Evolutionary conservation across 1,284 basidiomycete species (phyloP).

Genomic region (Mycena citricolor): DNA sequence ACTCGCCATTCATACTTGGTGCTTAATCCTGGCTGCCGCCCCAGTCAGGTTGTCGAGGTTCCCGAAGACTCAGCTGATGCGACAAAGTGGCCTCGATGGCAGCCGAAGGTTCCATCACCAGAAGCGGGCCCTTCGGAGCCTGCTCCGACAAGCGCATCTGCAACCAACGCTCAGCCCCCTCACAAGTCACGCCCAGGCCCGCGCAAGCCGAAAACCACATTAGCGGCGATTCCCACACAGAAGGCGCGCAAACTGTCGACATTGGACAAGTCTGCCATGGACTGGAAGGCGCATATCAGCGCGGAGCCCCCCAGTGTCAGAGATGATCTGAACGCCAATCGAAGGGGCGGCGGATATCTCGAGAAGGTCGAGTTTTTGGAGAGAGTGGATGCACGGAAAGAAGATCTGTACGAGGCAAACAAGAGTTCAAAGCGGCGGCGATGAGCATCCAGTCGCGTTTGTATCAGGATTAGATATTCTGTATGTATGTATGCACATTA

Average conservation of each 20-base stretch:
- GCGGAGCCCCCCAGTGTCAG: slow-evolving; percentile 44
- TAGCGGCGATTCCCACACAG: slow-evolving; percentile 48
- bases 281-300: slow-evolving; percentile 72
- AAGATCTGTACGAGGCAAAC: slow-evolving; percentile 57
- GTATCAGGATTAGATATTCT: too few relatives aligned
- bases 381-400: slow-evolving; percentile 69
- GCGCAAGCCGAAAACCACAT: slow-evolving; percentile 58
- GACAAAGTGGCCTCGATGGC: slow-evolving; percentile 66
- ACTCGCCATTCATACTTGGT: background rate
- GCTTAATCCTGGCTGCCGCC: slow-evolving; percentile 18
- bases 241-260: slow-evolving; percentile 77
- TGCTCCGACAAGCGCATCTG: slow-evolving; percentile 6
- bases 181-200: slow-evolving; percentile 54
- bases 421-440: slow-evolving; percentile 58
- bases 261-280: slow-evolving; percentile 79
- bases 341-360: slow-evolving; percentile 72
- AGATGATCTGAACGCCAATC: slow-evolving; percentile 72
- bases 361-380: slow-evolving; percentile 81
- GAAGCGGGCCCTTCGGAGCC: slow-evolving; percentile 9
- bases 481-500: too few relatives aligned
- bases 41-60: slow-evolving; percentile 72
- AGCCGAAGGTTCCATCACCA: slow-evolving; percentile 27
- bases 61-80: slow-evolving; percentile 70
- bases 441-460: too few relatives aligned
- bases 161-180: slow-evolving; percentile 16